Evolutionary conservation across 768 basidiomycete species (phyloP).

Genomic region (Gymnopilus junonius): DNA sequence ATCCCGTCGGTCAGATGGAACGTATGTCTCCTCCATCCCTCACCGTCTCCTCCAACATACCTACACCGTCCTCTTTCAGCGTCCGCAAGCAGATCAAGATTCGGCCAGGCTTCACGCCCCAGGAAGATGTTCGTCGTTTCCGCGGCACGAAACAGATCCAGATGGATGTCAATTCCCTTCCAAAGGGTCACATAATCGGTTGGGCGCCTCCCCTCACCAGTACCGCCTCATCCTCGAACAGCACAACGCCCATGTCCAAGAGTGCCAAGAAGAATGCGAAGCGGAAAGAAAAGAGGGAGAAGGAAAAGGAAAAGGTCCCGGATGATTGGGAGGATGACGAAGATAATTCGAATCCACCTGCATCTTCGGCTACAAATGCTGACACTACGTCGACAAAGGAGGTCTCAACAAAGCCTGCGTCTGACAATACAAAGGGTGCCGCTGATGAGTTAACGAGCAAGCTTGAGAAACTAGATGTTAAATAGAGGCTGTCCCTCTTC

Average conservation of each 20-base stretch:
- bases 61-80: conserved; percentile 43
- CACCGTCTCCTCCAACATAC: conserved; percentile 4
- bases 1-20: conserved; percentile 81
- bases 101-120: conserved; percentile 91
- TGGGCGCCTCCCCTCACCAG: conserved; percentile 69
- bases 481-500: conserved; percentile 33
- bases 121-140: conserved; percentile 91
- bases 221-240: conserved; percentile 33
- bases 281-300: conserved; percentile 69
- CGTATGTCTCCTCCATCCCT: conserved; percentile 53
- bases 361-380: conserved; percentile 26
- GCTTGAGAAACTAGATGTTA: conserved; percentile 62
- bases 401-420: conserved; percentile 15
- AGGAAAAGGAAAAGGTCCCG: conserved; percentile 59
- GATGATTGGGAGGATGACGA: conserved; percentile 84
- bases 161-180: conserved; percentile 64
- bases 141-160: conserved; percentile 77
- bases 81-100: conserved; percentile 88
- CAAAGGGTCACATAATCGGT: conserved; percentile 84
- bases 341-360: conserved; percentile 36
- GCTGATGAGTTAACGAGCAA: conserved; percentile 43
- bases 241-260: conserved; percentile 65
- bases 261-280: conserved; percentile 85
- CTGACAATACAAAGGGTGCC: conserved; percentile 3
- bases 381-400: conserved; percentile 22